Conservation (phyloP, 2,329 filamentous ascomycete species). For the Diaporthe vaccinii region DNA sequence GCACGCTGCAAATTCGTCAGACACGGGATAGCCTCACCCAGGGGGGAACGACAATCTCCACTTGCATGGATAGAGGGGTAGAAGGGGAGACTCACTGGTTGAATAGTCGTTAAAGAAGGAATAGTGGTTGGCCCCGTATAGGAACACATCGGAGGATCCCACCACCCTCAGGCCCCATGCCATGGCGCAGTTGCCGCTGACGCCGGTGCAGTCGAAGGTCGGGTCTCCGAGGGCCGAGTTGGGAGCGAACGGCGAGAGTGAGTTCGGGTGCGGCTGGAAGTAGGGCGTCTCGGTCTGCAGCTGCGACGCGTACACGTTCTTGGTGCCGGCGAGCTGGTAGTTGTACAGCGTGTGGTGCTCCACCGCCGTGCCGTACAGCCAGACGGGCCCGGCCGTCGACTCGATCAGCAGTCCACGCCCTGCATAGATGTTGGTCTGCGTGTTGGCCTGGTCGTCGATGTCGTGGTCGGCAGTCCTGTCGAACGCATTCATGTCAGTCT, state of each 20-base stretch:
- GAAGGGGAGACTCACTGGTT: constrained; percentile 17
- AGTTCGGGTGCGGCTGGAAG: constrained; percentile 74
- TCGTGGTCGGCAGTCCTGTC: constrained; percentile 50
- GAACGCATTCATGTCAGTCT: not conserved
- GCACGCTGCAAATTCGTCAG: constrained; percentile 49
- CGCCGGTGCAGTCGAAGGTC: constrained; percentile 61
- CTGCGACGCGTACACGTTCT: constrained; percentile 73
- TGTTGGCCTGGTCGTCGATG: constrained; percentile 54
- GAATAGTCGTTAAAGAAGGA: constrained; percentile 76
- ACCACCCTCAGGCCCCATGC: constrained; percentile 77
- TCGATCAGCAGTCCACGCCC: constrained; percentile 65
- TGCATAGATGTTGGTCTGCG: constrained; percentile 64
- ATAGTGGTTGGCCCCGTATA: constrained; percentile 77
- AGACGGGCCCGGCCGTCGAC: constrained; percentile 60
- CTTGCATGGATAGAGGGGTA: too few species aligned
- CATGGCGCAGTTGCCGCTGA: constrained; percentile 59
- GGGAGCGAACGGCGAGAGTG: constrained; percentile 68
- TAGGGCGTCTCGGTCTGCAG: constrained; percentile 81
- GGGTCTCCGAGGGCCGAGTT: constrained; percentile 61
- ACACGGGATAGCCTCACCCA: not conserved
- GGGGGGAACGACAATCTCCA: not conserved
- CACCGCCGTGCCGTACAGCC: constrained; percentile 75
- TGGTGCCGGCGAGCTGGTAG: constrained; percentile 73
- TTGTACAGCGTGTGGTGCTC: constrained; percentile 78
- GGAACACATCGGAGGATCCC: constrained; percentile 65